Evolutionary conservation across 345 rosid genomes (phyloP).

Genomic region (Euphorbia pulcherrima): DNA sequence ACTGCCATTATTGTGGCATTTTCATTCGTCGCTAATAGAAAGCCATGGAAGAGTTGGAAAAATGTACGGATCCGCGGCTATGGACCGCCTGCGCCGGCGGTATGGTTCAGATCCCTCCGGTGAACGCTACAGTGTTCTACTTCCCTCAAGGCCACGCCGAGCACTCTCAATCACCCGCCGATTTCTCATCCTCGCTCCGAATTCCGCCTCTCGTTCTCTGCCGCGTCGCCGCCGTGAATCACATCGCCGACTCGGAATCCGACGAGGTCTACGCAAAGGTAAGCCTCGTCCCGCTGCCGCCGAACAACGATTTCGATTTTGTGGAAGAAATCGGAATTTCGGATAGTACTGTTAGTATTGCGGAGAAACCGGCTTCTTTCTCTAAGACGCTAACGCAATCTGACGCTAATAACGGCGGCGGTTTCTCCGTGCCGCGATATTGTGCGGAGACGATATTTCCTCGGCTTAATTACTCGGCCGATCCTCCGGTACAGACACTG

Average conservation of each 20-base stretch:
- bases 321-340: conserved; percentile 24
- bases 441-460: conserved; percentile 70
- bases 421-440: conserved; percentile 93
- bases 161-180: conserved; percentile 21
- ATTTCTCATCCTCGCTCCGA: conserved; percentile 16
- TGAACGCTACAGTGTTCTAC: conserved; percentile 20
- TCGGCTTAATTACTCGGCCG: conserved; percentile 26
- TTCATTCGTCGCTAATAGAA: conserved; percentile 11
- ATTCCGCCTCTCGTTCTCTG: conserved; percentile 19
- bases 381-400: conserved; percentile 96
- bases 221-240: conserved; percentile 17
- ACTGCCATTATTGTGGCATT: background rate
- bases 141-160: conserved; percentile 35
- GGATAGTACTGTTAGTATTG: background rate
- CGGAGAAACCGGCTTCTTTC: conserved; percentile 61
- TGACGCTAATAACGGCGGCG: conserved; percentile 97
- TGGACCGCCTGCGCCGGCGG: conserved; percentile 35
- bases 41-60: conserved; percentile 35
- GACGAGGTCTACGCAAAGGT: conserved; percentile 27
- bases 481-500: conserved; percentile 82
- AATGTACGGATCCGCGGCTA: conserved; percentile 22
- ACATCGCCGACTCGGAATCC: conserved; percentile 23
- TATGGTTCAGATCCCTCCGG: conserved; percentile 29
- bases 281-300: conserved; percentile 19
- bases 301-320: conserved; percentile 22